phyloP scores from a whole-genome alignment of 306 rosid species.

The Glycyrrhiza uralensis region DNA sequence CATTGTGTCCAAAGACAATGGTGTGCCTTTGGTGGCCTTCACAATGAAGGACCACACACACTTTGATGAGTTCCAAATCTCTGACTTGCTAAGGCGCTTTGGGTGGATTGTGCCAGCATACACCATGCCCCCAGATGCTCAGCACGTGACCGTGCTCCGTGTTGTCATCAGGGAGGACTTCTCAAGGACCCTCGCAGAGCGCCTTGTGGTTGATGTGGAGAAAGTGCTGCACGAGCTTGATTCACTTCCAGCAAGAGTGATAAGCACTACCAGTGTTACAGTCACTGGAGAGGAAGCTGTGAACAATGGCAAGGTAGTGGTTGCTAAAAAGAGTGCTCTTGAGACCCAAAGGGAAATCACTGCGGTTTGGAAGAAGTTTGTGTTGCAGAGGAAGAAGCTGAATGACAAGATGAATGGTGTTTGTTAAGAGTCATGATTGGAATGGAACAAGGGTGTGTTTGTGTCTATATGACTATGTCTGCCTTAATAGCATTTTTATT shows the following conservation, averaged over 20 bases:
- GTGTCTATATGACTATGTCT: neutral
- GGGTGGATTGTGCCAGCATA: conserved; percentile 98
- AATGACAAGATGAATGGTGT: conserved; percentile 72
- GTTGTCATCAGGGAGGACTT: conserved; percentile 92
- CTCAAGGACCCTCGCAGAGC: conserved; percentile 84
- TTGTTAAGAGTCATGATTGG: conserved; percentile 35
- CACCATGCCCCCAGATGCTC: conserved; percentile 90
- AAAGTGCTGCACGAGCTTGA: conserved; percentile 84
- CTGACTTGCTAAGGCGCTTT: conserved; percentile 63
- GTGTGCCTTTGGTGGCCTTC: conserved; percentile 91
- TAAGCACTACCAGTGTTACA: conserved; percentile 15
- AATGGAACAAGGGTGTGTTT: neutral
- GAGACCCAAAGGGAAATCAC: conserved; percentile 75
- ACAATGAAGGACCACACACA: conserved; percentile 58
- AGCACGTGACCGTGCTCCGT: conserved; percentile 72
- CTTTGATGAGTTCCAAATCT: conserved; percentile 72
- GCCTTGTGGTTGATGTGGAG: conserved; percentile 60
- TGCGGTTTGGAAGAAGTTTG: conserved; percentile 76
- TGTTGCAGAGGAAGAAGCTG: conserved; percentile 64
- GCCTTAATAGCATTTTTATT: neutral
- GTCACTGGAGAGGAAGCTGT: conserved; percentile 14
- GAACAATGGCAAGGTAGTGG: conserved; percentile 13
- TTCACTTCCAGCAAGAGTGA: conserved; percentile 44
- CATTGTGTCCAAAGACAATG: conserved; percentile 74
- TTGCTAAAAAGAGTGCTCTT: conserved; percentile 47